Base-by-base conservation (phyloP, 2,329 filamentous ascomycete genomes). In the Colletotrichum magnum region DNA sequence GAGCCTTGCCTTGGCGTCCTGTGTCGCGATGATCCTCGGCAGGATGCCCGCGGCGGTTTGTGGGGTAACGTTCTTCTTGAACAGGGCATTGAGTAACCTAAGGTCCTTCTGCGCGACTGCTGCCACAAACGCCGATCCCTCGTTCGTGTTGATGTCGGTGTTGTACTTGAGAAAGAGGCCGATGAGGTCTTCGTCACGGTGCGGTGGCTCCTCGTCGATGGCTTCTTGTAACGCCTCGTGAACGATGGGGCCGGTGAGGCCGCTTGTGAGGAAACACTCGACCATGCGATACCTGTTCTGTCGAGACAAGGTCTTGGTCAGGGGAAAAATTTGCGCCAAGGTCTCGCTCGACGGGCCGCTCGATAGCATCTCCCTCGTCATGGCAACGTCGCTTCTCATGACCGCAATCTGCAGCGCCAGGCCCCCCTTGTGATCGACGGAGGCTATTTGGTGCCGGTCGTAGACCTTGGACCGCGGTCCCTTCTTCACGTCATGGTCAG, bases 71-170 rank as follows among this genome's bases (percentile, higher is more conserved):
- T 82, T 83, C 48, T 81, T 81, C 28, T 74, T 78, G 3, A 89
- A 76, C 6, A 90, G 72, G 0, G 78, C 79, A 16, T 81, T 78
- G 1, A 89, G 74, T 0, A 89, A 76, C 0, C 75, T 75, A 1
- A 85, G 63, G 57, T 90, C 87, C 36, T 80, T 82, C 63, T 86
- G 84, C 2, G 76, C 71, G 18, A 90, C 84, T 0, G 87, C 83
- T 0, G 83, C 79, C 0, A 82, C 76, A 15, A 90, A 79, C 2
- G 82, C 83, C n/a, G 82, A 79, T 0, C 87, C 86, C 28, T 85
- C 82, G 50, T 86, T 85, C 62, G 85, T 86, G 71, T 88, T 88
- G 45, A 88, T 81, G 56, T 89, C 87, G 4, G 85, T 85, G 15
- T 85, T 83, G 68, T 87, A 79, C 2, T 82, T 79, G 5, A 90